These are phyloP conservation scores for Exophiala sideris DNA, from an alignment of 2,329 filamentous ascomycete species.

Conservation along the genomic window DNA sequence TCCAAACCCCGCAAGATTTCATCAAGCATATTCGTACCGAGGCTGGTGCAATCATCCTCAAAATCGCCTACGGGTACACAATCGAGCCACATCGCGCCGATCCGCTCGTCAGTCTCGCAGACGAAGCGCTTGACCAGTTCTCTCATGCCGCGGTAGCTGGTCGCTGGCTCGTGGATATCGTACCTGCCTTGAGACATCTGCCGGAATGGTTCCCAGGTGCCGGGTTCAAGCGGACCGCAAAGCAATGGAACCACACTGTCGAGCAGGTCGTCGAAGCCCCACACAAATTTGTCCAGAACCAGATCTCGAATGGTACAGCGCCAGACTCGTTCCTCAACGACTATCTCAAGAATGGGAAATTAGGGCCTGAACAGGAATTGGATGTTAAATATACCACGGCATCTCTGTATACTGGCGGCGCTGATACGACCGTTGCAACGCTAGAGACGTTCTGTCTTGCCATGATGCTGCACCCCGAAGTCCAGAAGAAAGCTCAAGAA, in stretches of 20 bases:
- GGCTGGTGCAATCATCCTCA: slow-evolving; percentile 42
- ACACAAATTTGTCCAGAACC: slow-evolving; percentile 43
- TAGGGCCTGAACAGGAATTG: slow-evolving; percentile 33
- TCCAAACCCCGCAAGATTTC: slow-evolving; percentile 39
- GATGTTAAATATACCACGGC: slow-evolving; percentile 43
- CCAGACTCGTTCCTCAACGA: slow-evolving; percentile 42
- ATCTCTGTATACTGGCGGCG: slow-evolving; percentile 42
- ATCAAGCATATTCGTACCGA: slow-evolving; percentile 42
- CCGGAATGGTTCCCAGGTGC: slow-evolving; percentile 48
- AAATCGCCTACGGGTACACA: slow-evolving; percentile 48
- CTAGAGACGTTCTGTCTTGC: slow-evolving; percentile 49
- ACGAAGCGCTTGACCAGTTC: slow-evolving; percentile 41
- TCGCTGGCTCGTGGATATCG: slow-evolving; percentile 45
- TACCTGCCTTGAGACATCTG: slow-evolving; percentile 43
- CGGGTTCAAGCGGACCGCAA: slow-evolving; percentile 43
- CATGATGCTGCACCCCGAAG: slow-evolving; percentile 51
- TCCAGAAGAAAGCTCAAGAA: slow-evolving; percentile 43
- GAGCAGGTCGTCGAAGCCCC: slow-evolving; percentile 37
- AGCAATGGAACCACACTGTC: slow-evolving; percentile 35
- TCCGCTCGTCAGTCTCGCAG: slow-evolving; percentile 43
- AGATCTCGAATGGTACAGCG: slow-evolving; percentile 34
- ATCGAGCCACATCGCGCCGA: slow-evolving; percentile 40
- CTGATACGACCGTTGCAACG: slow-evolving; percentile 44
- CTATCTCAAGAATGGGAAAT: slow-evolving; percentile 35
- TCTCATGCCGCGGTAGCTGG: slow-evolving; percentile 41